Evolutionary conservation across 805 yeast species (phyloP).

Genomic region (Pichia scutulata): DNA sequence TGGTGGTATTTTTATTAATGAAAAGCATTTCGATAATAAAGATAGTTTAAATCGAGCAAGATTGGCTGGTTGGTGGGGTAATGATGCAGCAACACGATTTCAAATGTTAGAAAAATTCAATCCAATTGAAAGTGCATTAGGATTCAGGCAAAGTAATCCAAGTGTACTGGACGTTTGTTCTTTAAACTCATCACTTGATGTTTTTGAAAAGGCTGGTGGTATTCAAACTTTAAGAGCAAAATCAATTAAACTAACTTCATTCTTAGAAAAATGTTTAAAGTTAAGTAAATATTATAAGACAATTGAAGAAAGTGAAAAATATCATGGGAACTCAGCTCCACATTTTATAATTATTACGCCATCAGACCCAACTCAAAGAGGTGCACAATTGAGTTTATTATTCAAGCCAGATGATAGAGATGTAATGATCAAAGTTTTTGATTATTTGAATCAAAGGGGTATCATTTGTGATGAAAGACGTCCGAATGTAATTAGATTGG

Average conservation of each 20-base stretch:
- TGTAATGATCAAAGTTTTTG: slow-evolving; percentile 55
- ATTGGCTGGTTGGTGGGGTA: slow-evolving; percentile 98
- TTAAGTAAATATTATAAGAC: slow-evolving; percentile 39
- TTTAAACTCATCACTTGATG: slow-evolving; percentile 54
- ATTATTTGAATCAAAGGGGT: slow-evolving; percentile 44
- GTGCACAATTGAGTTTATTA: slow-evolving; percentile 74
- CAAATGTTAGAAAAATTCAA: slow-evolving; percentile 71
- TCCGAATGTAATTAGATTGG: slow-evolving; percentile 85
- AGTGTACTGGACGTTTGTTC: slow-evolving; percentile 80
- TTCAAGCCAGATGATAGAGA: slow-evolving; percentile 45
- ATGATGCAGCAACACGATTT: slow-evolving; percentile 60
- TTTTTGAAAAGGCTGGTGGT: slow-evolving; percentile 58
- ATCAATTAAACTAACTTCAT: slow-evolving; percentile 50
- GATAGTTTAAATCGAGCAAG: slow-evolving; percentile 44
- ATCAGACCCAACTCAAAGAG: slow-evolving; percentile 46
- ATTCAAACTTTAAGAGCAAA: slow-evolving; percentile 47
- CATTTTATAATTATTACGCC: slow-evolving; percentile 77
- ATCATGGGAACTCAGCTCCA: slow-evolving; percentile 10
- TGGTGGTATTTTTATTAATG: slow-evolving; percentile 78
- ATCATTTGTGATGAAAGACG: slow-evolving; percentile 82
- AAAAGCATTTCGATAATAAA: slow-evolving; percentile 28
- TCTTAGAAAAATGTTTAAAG: slow-evolving; percentile 41
- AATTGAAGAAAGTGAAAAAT: slow-evolving; percentile 16
- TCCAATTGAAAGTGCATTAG: slow-evolving; percentile 80
- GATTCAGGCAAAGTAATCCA: slow-evolving; percentile 86